Percentiles rank a stretch among this genome's conserved stretches.
phyloP scores from a whole-genome alignment of 2,329 filamentous ascomycete genomes.

The Penicillium sp. region DNA sequence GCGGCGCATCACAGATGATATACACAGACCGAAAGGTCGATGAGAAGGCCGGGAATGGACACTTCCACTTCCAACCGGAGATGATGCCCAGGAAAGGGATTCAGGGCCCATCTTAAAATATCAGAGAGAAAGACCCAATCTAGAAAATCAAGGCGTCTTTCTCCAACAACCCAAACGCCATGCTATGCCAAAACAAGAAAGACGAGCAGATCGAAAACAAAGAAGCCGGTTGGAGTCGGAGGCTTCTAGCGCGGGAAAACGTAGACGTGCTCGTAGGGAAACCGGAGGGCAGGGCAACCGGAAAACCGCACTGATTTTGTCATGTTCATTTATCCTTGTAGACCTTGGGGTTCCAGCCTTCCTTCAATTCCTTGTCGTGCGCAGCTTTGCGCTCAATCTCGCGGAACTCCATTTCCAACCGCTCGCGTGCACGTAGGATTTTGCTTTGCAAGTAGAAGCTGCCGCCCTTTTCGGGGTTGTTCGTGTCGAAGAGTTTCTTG shows the following conservation, averaged over 20 bases:
- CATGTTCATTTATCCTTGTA: slow-evolving; percentile 72
- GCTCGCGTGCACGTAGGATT: slow-evolving; percentile 82
- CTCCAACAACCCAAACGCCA: slow-evolving; percentile 36
- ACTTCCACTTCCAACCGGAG: background rate
- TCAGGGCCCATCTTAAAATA: slow-evolving; percentile 3
- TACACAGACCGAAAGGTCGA: slow-evolving; percentile 19
- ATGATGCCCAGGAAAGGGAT: background rate
- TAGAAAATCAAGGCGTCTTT: slow-evolving; percentile 19
- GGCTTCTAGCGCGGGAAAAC: background rate
- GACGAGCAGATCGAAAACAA: slow-evolving; percentile 11
- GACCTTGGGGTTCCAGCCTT: slow-evolving; percentile 92
- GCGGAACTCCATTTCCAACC: slow-evolving; percentile 82
- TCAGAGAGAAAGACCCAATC: slow-evolving; percentile 10
- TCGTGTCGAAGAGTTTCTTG: slow-evolving; percentile 90
- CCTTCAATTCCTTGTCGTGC: slow-evolving; percentile 72
- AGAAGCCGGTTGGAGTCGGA: slow-evolving; percentile 2
- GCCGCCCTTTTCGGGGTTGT: slow-evolving; percentile 91
- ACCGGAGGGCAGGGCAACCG: background rate
- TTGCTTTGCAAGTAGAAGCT: slow-evolving; percentile 99
- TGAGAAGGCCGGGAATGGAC: slow-evolving; percentile 1
- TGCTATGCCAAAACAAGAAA: slow-evolving; percentile 39
- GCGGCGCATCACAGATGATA: slow-evolving; percentile 15
- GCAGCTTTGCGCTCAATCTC: slow-evolving; percentile 68
- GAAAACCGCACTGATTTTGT: background rate
- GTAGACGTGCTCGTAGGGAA: background rate